Percentiles rank a stretch among this genome's conserved stretches.
Conservation (phyloP, 2,329 filamentous ascomycete species). For the Aspergillus fumigatiaffinis region DNA sequence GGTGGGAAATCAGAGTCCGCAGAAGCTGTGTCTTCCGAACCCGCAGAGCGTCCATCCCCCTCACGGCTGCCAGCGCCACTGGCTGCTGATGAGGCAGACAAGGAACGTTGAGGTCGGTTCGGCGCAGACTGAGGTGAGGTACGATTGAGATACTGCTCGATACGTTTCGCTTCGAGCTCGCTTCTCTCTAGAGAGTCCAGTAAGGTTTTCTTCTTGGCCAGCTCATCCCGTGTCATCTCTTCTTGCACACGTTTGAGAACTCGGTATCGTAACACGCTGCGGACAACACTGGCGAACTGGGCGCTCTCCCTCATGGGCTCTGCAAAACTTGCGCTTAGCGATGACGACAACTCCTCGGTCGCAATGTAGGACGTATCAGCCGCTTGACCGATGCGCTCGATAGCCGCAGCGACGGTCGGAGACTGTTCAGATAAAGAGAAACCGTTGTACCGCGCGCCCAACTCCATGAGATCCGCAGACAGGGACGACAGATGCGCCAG, state of each 20-base stretch:
- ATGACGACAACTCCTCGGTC: constrained; percentile 83
- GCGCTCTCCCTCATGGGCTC: constrained; percentile 98
- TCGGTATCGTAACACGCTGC: constrained; percentile 80
- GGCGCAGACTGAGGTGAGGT: constrained; percentile 47
- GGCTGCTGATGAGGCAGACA: constrained; percentile 51
- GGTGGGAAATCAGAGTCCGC: constrained; percentile 96
- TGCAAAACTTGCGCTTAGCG: constrained; percentile 88
- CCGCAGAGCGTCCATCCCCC: constrained; percentile 50
- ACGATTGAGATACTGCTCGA: constrained; percentile 80
- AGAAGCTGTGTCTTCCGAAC: constrained; percentile 74
- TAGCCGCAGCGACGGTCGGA: constrained; percentile 81
- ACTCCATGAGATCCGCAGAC: constrained; percentile 82
- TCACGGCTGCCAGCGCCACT: constrained; percentile 40
- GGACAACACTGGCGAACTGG: constrained; percentile 92
- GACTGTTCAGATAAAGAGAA: constrained; percentile 94
- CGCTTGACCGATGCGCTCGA: constrained; percentile 90
- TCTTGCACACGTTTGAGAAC: constrained; percentile 94
- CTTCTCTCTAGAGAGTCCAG: constrained; percentile 89
- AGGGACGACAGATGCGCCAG: constrained; percentile 79
- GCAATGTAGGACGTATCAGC: constrained; percentile 95
- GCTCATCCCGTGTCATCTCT: constrained; percentile 92
- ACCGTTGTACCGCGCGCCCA: constrained; percentile 93
- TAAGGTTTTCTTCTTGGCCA: constrained; percentile 77
- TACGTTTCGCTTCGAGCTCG: constrained; percentile 85
- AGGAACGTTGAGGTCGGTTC: constrained; percentile 61